phyloP scores from a whole-genome alignment of 2,329 filamentous ascomycete genomes.

The Trematosphaeria pertusa region DNA sequence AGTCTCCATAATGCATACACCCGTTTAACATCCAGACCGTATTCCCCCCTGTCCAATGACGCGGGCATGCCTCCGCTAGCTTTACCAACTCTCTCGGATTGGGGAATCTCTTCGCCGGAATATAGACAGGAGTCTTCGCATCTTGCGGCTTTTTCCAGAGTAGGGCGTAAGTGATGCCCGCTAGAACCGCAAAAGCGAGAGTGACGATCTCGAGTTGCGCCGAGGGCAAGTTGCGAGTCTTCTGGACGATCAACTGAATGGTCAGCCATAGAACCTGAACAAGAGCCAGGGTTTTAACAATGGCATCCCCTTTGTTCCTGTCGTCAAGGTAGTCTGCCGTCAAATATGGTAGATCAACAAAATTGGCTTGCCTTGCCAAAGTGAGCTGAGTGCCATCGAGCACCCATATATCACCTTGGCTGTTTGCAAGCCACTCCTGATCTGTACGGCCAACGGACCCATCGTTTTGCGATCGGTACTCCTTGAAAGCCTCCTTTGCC shows the following conservation, averaged over 20 bases:
- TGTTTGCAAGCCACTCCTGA: background rate
- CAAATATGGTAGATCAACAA: conserved; percentile 30
- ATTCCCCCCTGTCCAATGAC: background rate
- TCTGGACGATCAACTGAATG: conserved; percentile 5
- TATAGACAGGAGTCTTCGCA: background rate
- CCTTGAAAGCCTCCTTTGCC: background rate
- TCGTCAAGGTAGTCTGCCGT: conserved; percentile 14
- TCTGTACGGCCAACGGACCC: background rate
- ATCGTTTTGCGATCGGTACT: background rate
- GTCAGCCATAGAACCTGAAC: conserved; percentile 9
- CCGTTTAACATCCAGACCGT: background rate
- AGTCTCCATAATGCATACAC: background rate
- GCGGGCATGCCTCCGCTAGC: background rate
- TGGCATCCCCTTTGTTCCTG: conserved; percentile 7
- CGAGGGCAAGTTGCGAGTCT: conserved; percentile 34
- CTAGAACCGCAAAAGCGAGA: conserved; percentile 42
- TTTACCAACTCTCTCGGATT: background rate
- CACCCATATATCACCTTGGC: conserved; percentile 6
- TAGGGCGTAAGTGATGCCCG: conserved; percentile 14
- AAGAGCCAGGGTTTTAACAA: background rate
- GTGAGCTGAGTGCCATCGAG: conserved; percentile 16
- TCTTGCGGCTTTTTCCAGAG: conserved; percentile 3
- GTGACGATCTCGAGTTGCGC: conserved; percentile 48
- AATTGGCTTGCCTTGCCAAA: background rate
- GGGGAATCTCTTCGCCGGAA: background rate